Percentiles rank a stretch among this genome's conserved stretches.
Evolutionary conservation across 208 protist genomes (phyloP).

Genomic region (Acanthamoeba divionensis): DNA sequence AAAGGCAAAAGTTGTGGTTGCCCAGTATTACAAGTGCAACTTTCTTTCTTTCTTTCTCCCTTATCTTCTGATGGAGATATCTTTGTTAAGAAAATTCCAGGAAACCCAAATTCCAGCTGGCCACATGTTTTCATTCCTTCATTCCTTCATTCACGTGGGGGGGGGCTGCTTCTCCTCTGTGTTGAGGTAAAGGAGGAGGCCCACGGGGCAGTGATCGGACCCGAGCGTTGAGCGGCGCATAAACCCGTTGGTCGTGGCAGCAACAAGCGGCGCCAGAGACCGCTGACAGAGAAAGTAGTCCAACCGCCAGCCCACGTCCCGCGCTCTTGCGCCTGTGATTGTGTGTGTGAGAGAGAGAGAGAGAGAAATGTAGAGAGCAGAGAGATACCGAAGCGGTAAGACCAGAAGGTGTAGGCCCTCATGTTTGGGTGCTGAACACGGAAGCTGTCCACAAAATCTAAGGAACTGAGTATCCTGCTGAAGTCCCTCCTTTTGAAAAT

Average conservation of each 20-base stretch:
- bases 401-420: conserved; percentile 86
- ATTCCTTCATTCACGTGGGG: too few relatives aligned
- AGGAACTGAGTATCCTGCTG: neutral
- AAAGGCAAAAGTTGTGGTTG: too few relatives aligned
- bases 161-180: too few relatives aligned
- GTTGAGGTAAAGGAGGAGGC: neutral
- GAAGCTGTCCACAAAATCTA: conserved; percentile 83
- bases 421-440: conserved; percentile 84
- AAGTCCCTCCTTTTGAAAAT: conserved; percentile 59
- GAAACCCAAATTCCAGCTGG: too few relatives aligned
- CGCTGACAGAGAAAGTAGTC: conserved; percentile 90
- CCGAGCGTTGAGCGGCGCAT: neutral
- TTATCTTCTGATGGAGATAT: too few relatives aligned
- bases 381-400: conserved; percentile 72
- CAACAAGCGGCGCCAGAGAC: neutral
- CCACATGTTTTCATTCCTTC: too few relatives aligned
- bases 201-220: conserved; percentile 31
- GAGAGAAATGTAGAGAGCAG: conserved; percentile 29
- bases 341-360: conserved; percentile 27
- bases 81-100: too few relatives aligned
- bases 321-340: conserved; percentile 61
- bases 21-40: too few relatives aligned
- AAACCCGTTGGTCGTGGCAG: neutral
- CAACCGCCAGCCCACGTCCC: conserved; percentile 85
- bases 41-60: too few relatives aligned